These are phyloP conservation scores for Neurospora intermedia DNA, from an alignment of 495 filamentous ascomycete genomes.

Conservation along the genomic window DNA sequence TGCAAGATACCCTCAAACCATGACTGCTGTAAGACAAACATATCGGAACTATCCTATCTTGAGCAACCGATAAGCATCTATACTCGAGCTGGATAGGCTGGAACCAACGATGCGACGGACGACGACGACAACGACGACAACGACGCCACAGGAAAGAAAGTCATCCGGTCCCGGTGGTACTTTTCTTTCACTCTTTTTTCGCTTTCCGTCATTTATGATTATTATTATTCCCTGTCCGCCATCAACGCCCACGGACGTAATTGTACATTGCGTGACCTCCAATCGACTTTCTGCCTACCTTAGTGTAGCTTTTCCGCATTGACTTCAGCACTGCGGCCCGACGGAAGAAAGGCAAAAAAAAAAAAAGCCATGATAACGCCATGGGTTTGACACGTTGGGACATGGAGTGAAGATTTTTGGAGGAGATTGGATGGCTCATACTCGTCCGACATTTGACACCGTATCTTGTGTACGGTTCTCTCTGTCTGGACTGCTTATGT, in stretches of 20 bases:
- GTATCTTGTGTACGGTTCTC: background rate
- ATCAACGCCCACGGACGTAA: background rate
- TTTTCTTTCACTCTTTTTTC: background rate
- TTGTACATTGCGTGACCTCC: background rate
- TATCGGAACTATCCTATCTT: background rate
- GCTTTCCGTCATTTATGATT: background rate
- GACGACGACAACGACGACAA: too few relatives aligned
- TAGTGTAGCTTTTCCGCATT: background rate
- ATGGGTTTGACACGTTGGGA: background rate
- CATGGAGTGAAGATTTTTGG: background rate
- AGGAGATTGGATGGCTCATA: background rate
- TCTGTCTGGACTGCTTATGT: background rate
- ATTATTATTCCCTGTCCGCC: background rate
- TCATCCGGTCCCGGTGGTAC: background rate
- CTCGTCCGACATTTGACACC: background rate
- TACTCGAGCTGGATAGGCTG: background rate
- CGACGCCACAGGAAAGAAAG: background rate
- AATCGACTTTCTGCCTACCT: background rate
- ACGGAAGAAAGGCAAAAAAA: background rate
- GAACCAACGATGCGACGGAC: background rate
- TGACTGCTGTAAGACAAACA: background rate
- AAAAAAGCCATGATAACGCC: background rate
- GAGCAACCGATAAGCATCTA: background rate
- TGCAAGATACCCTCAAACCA: background rate
- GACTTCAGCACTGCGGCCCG: background rate